Evolutionary conservation across 2,329 filamentous ascomycete species (phyloP).

Genomic region (Blastomyces gilchristii): DNA sequence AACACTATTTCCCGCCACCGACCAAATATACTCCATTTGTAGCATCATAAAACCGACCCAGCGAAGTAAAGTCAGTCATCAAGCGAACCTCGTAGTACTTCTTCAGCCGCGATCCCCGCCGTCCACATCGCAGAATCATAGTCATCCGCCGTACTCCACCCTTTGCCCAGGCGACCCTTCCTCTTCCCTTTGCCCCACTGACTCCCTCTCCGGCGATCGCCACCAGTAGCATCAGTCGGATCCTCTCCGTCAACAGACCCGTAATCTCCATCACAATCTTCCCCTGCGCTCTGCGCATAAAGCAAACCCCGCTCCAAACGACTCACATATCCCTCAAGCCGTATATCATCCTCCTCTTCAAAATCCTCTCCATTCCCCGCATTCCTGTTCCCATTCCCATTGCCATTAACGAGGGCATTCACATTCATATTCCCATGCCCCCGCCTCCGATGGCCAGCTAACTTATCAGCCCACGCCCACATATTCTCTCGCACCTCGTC

Average conservation of each 20-base stretch:
- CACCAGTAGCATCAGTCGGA: neutral
- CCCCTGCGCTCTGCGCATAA: slow-evolving; percentile 16
- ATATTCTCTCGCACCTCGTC: slow-evolving; percentile 1
- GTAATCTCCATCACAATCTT: slow-evolving; percentile 10
- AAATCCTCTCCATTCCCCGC: slow-evolving; percentile 5
- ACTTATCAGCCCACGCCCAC: slow-evolving; percentile 1
- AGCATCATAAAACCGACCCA: neutral
- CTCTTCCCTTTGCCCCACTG: neutral
- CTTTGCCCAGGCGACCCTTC: neutral
- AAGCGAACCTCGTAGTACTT: slow-evolving; percentile 12
- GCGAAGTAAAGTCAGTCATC: slow-evolving; percentile 4
- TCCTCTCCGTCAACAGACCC: slow-evolving; percentile 12
- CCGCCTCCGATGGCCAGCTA: slow-evolving; percentile 1
- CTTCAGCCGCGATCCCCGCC: slow-evolving; percentile 15
- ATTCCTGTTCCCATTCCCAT: neutral
- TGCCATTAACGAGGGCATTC: neutral
- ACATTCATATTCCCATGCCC: slow-evolving; percentile 2
- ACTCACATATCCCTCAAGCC: slow-evolving; percentile 19
- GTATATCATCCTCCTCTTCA: slow-evolving; percentile 17
- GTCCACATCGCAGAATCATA: slow-evolving; percentile 17
- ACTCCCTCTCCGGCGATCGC: neutral
- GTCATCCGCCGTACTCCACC: slow-evolving; percentile 8
- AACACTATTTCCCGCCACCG: too few species aligned
- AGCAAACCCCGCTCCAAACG: slow-evolving; percentile 19
- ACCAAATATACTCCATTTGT: neutral